These are phyloP conservation scores for Curvularia verruculosa DNA, from an alignment of 2,329 filamentous ascomycete genomes.

Conservation along the genomic window DNA sequence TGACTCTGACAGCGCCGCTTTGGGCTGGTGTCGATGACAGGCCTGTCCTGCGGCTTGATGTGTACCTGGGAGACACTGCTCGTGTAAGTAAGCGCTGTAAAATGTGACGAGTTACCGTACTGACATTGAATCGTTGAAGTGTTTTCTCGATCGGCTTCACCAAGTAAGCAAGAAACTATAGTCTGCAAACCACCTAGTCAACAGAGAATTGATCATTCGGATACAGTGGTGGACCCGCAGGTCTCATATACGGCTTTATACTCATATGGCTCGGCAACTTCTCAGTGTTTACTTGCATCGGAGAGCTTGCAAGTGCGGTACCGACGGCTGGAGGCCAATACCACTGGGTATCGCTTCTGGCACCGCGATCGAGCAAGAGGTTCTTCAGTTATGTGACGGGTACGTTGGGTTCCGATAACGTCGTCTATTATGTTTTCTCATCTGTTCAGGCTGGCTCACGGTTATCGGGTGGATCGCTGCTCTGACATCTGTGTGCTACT, in stretches of 20 bases:
- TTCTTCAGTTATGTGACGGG: conserved; percentile 55
- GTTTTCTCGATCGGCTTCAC: conserved; percentile 45
- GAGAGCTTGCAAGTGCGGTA: conserved; percentile 48
- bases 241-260: conserved; percentile 47
- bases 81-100: conserved; percentile 32
- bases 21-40: conserved; percentile 46
- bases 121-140: conserved; percentile 20
- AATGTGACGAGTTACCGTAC: background rate
- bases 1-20: conserved; percentile 44
- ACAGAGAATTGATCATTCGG: conserved; percentile 7
- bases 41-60: conserved; percentile 47
- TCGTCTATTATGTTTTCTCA: conserved; percentile 12
- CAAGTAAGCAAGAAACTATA: conserved; percentile 33
- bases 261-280: conserved; percentile 48
- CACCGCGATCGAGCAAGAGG: conserved; percentile 50
- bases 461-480: conserved; percentile 54
- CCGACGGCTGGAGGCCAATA: conserved; percentile 51
- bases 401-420: conserved; percentile 10
- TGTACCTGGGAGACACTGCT: conserved; percentile 49
- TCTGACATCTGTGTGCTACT: conserved; percentile 46
- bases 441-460: conserved; percentile 50
- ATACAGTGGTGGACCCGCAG: conserved; percentile 45
- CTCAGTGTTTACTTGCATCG: conserved; percentile 46
- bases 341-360: conserved; percentile 53
- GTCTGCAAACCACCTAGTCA: background rate